Base-by-base conservation (phyloP, 1,139 yeast species). In the Suhomyces yuchorum region DNA sequence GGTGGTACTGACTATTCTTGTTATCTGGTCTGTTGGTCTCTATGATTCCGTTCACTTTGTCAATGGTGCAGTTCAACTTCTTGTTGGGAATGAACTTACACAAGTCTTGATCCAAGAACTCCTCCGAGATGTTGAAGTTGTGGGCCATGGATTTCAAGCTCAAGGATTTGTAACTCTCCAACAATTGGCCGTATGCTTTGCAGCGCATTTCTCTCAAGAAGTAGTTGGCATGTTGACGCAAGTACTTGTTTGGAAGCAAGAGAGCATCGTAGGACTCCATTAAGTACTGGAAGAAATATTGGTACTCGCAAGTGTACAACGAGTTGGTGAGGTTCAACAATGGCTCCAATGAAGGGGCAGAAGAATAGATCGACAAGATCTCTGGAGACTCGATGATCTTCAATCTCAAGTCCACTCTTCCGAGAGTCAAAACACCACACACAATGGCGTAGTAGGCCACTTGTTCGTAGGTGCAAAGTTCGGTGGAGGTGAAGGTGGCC, bases 1-100 rank as follows among this genome's bases (percentile, higher is more conserved):
- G 72, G 65, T 91, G 96, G 67, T 92, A 95, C 69, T 93, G 98
- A 49, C 89, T 88, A 65, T 95, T 93, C 71, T 95, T 93, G 69
- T 87, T 91, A 67, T 93, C 99, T 3, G 97, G 97, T 58, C 98
- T 81, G 68, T 91, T 93, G 24, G 99, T 95, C 66, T 90, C 96
- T 55, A 95, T 89, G 52, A 93, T 90, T 8, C 98, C 98, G 66
- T 91, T 89, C 47, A 93, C 99, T 61, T 91, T 82, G 66, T 95
- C 99, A 65, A 95, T 91, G 47, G 95, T 92, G 71, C 99, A 95
- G 70, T 91, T 92, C 65, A 95, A 79, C 67, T 90, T 90, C 64
- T 92, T 91, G 67, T 85, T 92, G 36, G 98, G 97, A 59, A 95
- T 91, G 63, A 92, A 91, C 63, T 85, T 87, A 62, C 96, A 82